Evolutionary conservation across 768 basidiomycete species (phyloP), one percentile per base, ranked within the genome.

Genomic region (Mycena rebaudengoi): DNA sequence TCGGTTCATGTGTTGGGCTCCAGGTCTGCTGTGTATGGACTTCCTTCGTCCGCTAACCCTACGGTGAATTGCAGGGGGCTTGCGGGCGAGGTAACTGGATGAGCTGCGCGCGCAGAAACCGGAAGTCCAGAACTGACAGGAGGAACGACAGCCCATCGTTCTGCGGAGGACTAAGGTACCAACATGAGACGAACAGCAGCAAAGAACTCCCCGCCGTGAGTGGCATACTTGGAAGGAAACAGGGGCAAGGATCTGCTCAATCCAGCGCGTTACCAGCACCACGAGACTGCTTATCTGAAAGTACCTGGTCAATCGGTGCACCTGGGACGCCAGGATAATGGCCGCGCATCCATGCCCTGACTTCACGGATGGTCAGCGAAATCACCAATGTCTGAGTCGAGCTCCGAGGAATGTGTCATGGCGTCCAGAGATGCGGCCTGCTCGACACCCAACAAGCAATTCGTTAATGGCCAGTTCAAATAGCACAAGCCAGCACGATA

Each of bases 131-230:
- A n/a, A n/a, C n/a, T n/a, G n/a, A n/a, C n/a, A n/a, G n/a, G n/a
- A n/a, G 71, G 66, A 68, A 37, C 46, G 23, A 59, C 18, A 64
- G 44, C 41, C 35, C 37, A 10, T 30, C 33, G 45, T 5, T 59
- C 51, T 33, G n/a, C 20, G 7, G 12, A 39, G 0, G 30, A 20
- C 64, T 35, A 23, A 51, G 45, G 58, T 5, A 76, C 85, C 7
- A 85, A 74, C 1, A 90, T 83, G 3, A 94, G 85, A 39, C 92
- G 78, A 23, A 92, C 76, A 0, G 84, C 88, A 8, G 91, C 91
- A 69, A 94, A 94, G 72, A 94, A 91, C 68, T 94, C 89, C 16
- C 89, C 88, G 1, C 88, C 88, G 11, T 82, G 80, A 32, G 94
- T 78, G 2, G 78, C 76, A 67, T 91, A 89, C 56, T 76, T 80